Percentiles rank a stretch among this genome's conserved stretches.
Conservation (phyloP, 1,139 yeast species). For the Spencermartinsiella ligniputridi region DNA sequence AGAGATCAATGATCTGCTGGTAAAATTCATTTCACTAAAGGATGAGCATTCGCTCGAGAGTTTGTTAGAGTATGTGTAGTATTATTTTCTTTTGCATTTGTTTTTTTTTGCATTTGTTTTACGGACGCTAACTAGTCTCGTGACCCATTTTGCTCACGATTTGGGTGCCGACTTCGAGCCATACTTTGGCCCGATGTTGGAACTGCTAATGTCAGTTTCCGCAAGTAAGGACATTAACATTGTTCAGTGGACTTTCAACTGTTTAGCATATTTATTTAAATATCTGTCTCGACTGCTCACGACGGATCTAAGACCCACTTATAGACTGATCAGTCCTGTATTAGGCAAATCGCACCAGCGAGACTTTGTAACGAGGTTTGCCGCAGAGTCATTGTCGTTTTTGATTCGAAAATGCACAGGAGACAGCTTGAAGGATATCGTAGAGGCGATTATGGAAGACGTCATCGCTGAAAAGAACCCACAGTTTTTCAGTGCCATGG, state of each 20-base stretch:
- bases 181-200: slow-evolving; percentile 54
- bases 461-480: slow-evolving; percentile 38
- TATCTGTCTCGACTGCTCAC: slow-evolving; percentile 65
- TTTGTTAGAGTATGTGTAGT: slow-evolving; percentile 49
- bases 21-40: slow-evolving; percentile 46
- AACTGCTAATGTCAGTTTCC: slow-evolving; percentile 50
- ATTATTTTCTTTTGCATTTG: background rate
- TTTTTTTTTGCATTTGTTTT: background rate
- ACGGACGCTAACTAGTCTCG: slow-evolving; percentile 33
- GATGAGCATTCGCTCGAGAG: slow-evolving; percentile 80
- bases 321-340: slow-evolving; percentile 59
- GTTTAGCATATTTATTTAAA: slow-evolving; percentile 85
- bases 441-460: slow-evolving; percentile 50
- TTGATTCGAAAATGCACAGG: slow-evolving; percentile 64
- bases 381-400: slow-evolving; percentile 88
- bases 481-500: slow-evolving; percentile 52
- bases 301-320: slow-evolving; percentile 64
- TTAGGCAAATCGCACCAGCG: slow-evolving; percentile 47
- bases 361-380: slow-evolving; percentile 69
- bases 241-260: slow-evolving; percentile 79
- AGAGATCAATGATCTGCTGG: slow-evolving; percentile 53
- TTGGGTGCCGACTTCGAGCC: slow-evolving; percentile 86
- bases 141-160: slow-evolving; percentile 87
- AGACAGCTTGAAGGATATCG: slow-evolving; percentile 44
- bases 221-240: slow-evolving; percentile 49